Evolutionary conservation across 495 filamentous ascomycete genomes (phyloP).

Genomic region (Astrocystis sublimbata): DNA sequence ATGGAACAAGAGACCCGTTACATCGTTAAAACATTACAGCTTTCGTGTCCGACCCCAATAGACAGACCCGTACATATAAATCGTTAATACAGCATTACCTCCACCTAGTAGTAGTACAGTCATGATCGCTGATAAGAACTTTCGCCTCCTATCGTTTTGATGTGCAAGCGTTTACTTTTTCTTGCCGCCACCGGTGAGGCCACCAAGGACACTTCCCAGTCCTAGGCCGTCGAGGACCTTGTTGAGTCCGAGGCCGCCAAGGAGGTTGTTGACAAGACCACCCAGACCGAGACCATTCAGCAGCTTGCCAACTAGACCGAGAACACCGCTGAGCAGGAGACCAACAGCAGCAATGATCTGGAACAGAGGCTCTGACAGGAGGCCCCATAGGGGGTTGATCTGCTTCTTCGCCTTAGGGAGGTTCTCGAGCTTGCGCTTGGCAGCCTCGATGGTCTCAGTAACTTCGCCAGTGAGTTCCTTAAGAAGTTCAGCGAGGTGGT

Average conservation of each 20-base stretch:
- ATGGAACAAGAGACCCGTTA: background rate
- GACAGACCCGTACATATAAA: background rate
- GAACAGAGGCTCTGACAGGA: conserved; percentile 82
- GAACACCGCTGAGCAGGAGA: conserved; percentile 76
- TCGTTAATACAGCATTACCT: background rate
- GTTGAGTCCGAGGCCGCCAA: conserved; percentile 78
- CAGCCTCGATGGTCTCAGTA: conserved; percentile 78
- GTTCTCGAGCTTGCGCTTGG: conserved; percentile 80
- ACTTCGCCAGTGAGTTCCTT: conserved; percentile 70
- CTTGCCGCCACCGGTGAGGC: conserved; percentile 50
- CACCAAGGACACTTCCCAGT: conserved; percentile 59
- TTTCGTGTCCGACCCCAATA: background rate
- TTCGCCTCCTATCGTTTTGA: background rate
- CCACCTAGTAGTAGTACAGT: conserved; percentile 7
- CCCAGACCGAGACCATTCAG: conserved; percentile 85
- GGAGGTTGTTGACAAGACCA: conserved; percentile 72
- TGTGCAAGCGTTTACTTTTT: conserved; percentile 30
- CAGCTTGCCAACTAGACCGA: conserved; percentile 72
- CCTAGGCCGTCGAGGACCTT: conserved; percentile 76
- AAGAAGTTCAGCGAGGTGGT: conserved; percentile 77
- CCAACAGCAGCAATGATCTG: conserved; percentile 94
- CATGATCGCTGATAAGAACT: background rate
- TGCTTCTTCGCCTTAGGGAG: conserved; percentile 95
- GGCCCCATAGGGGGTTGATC: conserved; percentile 82
- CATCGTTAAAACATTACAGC: conserved; percentile 6